Percentiles rank a stretch among this genome's conserved stretches.
These are phyloP conservation scores for Pseudophaeomoniella oleicola DNA, from an alignment of 2,329 filamentous ascomycete species.

Conservation along the genomic window DNA sequence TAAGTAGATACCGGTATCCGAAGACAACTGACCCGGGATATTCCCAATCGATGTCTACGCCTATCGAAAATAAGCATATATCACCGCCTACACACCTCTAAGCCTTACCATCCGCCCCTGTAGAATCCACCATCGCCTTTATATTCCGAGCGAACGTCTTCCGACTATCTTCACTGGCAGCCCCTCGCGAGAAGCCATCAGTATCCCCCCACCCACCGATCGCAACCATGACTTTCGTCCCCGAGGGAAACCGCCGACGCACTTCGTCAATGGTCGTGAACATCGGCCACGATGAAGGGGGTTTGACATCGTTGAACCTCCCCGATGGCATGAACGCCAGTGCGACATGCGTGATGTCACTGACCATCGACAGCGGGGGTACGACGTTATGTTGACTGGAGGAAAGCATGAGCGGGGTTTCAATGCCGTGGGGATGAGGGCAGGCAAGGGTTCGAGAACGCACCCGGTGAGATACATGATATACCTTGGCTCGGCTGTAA, in stretches of 20 bases:
- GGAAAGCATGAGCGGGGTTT: slow-evolving; percentile 11
- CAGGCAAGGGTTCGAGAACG: slow-evolving; percentile 2
- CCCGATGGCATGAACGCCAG: slow-evolving; percentile 44
- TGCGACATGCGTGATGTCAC: slow-evolving; percentile 40
- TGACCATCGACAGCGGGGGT: slow-evolving; percentile 17
- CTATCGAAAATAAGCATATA: slow-evolving; percentile 8
- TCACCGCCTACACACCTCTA: background rate
- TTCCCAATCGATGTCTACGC: slow-evolving; percentile 54
- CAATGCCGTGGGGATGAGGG: slow-evolving; percentile 1
- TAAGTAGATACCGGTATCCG: slow-evolving; percentile 2
- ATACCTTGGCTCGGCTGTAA: slow-evolving; percentile 7
- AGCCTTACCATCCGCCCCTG: slow-evolving; percentile 52
- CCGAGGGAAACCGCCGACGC: slow-evolving; percentile 32
- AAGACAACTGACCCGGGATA: slow-evolving; percentile 33
- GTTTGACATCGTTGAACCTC: slow-evolving; percentile 29
- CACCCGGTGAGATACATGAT: slow-evolving; percentile 13
- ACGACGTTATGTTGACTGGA: slow-evolving; percentile 20
- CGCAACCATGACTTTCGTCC: slow-evolving; percentile 52
- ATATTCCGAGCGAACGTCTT: slow-evolving; percentile 50
- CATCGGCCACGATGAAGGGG: slow-evolving; percentile 29
- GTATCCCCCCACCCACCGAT: slow-evolving; percentile 65
- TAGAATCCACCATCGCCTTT: slow-evolving; percentile 43
- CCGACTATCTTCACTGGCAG: slow-evolving; percentile 36
- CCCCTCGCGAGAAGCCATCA: slow-evolving; percentile 44
- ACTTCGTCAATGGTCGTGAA: slow-evolving; percentile 37